These are phyloP conservation scores for Berkeleyomyces rouxiae DNA, from an alignment of 2,329 filamentous ascomycete genomes.

Conservation along the genomic window DNA sequence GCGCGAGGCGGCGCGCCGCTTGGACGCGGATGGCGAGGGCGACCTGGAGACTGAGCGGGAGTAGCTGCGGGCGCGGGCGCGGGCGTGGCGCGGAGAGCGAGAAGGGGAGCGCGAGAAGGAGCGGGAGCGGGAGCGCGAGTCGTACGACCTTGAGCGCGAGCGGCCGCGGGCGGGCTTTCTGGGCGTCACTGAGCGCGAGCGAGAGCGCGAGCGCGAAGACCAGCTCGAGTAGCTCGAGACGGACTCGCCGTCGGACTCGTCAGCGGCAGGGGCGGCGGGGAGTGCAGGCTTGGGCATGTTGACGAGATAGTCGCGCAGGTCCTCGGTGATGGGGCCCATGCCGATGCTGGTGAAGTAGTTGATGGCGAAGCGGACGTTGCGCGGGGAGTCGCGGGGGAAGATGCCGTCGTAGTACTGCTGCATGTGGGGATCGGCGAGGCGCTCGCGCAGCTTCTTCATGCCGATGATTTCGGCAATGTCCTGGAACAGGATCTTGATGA, in stretches of 20 bases:
- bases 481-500: constrained; percentile 95
- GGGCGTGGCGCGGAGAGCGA: constrained; percentile 25
- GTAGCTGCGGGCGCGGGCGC: constrained; percentile 12
- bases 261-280: constrained; percentile 44
- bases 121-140: constrained; percentile 17
- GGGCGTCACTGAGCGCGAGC: constrained; percentile 26
- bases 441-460: constrained; percentile 58
- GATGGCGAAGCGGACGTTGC: constrained; percentile 90
- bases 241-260: constrained; percentile 51
- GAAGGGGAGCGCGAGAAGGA: constrained; percentile 22
- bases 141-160: constrained; percentile 15
- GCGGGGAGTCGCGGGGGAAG: constrained; percentile 76
- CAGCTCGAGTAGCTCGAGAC: constrained; percentile 58
- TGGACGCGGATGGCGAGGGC: constrained; percentile 15
- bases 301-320: constrained; percentile 80
- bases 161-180: constrained; percentile 15
- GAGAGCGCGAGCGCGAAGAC: constrained; percentile 34
- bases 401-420: constrained; percentile 66
- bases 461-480: constrained; percentile 78
- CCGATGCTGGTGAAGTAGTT: constrained; percentile 99
- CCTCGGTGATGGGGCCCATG: constrained; percentile 86
- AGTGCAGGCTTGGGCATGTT: constrained; percentile 75
- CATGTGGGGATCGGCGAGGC: constrained; percentile 63
- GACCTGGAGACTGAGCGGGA: constrained; percentile 7
- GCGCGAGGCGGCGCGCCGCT: constrained; percentile 19